Percentiles rank a stretch among this genome's conserved stretches.
These are phyloP conservation scores for Mycocentrospora acerina DNA, from an alignment of 2,329 filamentous ascomycete genomes.

Conservation along the genomic window DNA sequence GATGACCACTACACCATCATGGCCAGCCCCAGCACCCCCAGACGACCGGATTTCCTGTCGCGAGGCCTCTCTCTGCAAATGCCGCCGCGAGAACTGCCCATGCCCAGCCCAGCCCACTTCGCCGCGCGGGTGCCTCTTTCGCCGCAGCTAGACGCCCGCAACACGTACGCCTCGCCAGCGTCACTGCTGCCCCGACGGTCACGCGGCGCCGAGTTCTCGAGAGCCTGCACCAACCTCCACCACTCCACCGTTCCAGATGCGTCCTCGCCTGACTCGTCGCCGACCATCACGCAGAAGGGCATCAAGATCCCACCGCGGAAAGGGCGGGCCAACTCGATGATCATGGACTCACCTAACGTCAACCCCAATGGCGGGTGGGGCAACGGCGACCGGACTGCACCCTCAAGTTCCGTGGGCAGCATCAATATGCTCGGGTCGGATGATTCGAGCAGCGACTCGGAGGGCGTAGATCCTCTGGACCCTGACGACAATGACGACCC, in stretches of 20 bases:
- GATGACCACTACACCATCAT: slow-evolving; percentile 49
- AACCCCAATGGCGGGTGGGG: slow-evolving; percentile 65
- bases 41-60: slow-evolving; percentile 63
- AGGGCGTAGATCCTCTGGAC: slow-evolving; percentile 53
- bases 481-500: slow-evolving; percentile 61
- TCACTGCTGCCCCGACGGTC: slow-evolving; percentile 88
- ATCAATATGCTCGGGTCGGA: slow-evolving; percentile 78
- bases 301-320: slow-evolving; percentile 61
- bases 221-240: slow-evolving; percentile 90
- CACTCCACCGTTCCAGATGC: slow-evolving; percentile 91
- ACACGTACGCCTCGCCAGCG: slow-evolving; percentile 77
- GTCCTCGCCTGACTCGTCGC: slow-evolving; percentile 86
- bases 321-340: slow-evolving; percentile 40
- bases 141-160: slow-evolving; percentile 80
- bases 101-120: slow-evolving; percentile 51
- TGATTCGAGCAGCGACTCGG: slow-evolving; percentile 70
- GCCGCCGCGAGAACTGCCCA: slow-evolving; percentile 55
- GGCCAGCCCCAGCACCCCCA: slow-evolving; percentile 61
- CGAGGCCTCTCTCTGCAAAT: slow-evolving; percentile 71
- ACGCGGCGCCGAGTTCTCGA: slow-evolving; percentile 87
- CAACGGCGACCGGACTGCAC: slow-evolving; percentile 46
- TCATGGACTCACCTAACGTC: slow-evolving; percentile 65
- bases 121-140: slow-evolving; percentile 70
- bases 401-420: slow-evolving; percentile 78
- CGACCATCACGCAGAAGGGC: slow-evolving; percentile 72